phyloP scores from a whole-genome alignment of 306 rosid genomes.

The Datisca glomerata region DNA sequence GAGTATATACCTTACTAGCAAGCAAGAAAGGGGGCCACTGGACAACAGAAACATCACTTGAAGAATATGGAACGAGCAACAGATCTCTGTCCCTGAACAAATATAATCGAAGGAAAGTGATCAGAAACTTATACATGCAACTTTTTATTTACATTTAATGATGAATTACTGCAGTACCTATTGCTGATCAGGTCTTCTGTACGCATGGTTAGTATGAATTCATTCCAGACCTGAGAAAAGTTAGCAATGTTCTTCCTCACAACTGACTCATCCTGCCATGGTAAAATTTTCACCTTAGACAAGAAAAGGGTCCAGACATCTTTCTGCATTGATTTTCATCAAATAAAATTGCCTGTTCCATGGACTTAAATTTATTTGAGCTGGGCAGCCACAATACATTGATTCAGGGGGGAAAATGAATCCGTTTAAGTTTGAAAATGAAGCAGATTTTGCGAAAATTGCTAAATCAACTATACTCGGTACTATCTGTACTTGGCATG shows the following conservation, averaged over 20 bases:
- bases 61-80: slow-evolving; percentile 68
- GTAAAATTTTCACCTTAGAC: slow-evolving; percentile 8
- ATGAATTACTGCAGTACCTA: too few species aligned
- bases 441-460: too few species aligned
- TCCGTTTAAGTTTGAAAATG: too few species aligned
- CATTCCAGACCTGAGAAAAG: slow-evolving; percentile 91
- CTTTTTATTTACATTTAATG: slow-evolving; percentile 2
- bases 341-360: too few species aligned
- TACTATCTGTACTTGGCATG: too few species aligned
- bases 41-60: slow-evolving; percentile 48
- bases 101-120: slow-evolving; percentile 12
- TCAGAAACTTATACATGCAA: slow-evolving; percentile 21
- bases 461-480: too few species aligned
- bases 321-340: too few species aligned
- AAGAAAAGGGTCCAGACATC: slow-evolving; percentile 14
- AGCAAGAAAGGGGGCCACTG: slow-evolving; percentile 99
- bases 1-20: slow-evolving; percentile 77
- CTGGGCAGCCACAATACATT: too few species aligned
- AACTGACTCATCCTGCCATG: slow-evolving; percentile 39
- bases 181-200: slow-evolving; percentile 84
- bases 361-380: too few species aligned
- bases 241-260: slow-evolving; percentile 50
- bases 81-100: slow-evolving; percentile 74
- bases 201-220: slow-evolving; percentile 71
- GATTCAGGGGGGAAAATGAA: too few species aligned